A percentile compares a stretch with the other conserved stretches of the same genome.
These are phyloP conservation scores for Calonectria montana DNA, from an alignment of 2,329 filamentous ascomycete genomes.

Conservation along the genomic window DNA sequence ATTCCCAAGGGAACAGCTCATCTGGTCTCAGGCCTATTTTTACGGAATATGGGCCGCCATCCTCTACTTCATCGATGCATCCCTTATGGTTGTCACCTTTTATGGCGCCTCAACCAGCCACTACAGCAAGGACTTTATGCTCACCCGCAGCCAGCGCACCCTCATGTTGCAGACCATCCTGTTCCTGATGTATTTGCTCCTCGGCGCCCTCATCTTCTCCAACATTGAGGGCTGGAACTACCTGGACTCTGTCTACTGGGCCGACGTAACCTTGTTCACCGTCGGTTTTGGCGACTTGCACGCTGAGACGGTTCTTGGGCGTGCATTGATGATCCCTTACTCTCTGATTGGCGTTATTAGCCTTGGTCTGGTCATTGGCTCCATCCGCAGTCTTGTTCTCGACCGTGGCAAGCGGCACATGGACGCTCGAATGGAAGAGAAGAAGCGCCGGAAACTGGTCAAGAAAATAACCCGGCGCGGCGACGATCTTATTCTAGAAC, in stretches of 20 bases:
- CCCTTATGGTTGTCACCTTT: constrained; percentile 83
- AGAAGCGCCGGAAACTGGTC: constrained; percentile 63
- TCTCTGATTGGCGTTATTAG: constrained; percentile 86
- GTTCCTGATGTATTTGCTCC: constrained; percentile 82
- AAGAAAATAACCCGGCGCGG: constrained; percentile 58
- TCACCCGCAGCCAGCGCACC: constrained; percentile 85
- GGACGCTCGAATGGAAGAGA: constrained; percentile 69
- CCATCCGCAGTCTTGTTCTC: constrained; percentile 75
- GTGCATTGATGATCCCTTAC: constrained; percentile 84
- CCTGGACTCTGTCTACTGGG: constrained; percentile 83
- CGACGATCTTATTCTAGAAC: constrained; percentile 60
- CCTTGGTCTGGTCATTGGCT: constrained; percentile 84
- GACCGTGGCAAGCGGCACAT: constrained; percentile 67
- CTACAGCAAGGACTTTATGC: constrained; percentile 81
- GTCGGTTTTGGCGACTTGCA: constrained; percentile 71
- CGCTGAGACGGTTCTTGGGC: constrained; percentile 64
- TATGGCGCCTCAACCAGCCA: constrained; percentile 76
- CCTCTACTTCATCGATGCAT: constrained; percentile 83
- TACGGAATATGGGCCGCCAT: constrained; percentile 84
- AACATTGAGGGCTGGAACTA: constrained; percentile 80
- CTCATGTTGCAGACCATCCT: constrained; percentile 91
- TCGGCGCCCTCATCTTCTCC: constrained; percentile 82
- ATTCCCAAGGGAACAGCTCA: constrained; percentile 60
- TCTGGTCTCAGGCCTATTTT: constrained; percentile 86
- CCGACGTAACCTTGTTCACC: constrained; percentile 76